These are phyloP conservation scores for Phyllachora maydis DNA, from an alignment of 2,329 filamentous ascomycete species.

Conservation along the genomic window DNA sequence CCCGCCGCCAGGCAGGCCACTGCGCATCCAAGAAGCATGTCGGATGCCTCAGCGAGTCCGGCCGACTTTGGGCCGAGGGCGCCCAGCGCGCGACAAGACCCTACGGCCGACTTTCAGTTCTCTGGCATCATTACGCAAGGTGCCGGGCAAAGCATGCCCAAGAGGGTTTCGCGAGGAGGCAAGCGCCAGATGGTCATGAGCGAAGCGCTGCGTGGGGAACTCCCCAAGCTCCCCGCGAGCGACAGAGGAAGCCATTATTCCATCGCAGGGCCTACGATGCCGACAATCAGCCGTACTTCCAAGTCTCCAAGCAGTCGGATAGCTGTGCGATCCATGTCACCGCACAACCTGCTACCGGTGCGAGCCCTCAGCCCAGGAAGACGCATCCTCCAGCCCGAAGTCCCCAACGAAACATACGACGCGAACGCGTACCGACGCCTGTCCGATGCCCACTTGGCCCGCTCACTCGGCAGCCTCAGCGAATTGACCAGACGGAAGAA, in stretches of 20 bases:
- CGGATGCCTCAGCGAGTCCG: constrained; percentile 29
- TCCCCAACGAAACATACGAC: constrained; percentile 43
- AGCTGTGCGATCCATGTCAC: constrained; percentile 26
- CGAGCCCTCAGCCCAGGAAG: constrained; percentile 17
- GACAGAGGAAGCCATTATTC: constrained; percentile 21
- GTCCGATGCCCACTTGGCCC: constrained; percentile 49
- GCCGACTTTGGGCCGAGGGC: constrained; percentile 23
- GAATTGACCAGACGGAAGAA: constrained; percentile 37
- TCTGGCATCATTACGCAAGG: constrained; percentile 33
- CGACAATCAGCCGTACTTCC: constrained; percentile 21
- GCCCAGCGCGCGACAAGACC: constrained; percentile 13
- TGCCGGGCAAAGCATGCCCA: constrained; percentile 25
- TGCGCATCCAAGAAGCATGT: constrained; percentile 28
- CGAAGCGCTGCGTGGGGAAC: constrained; percentile 29
- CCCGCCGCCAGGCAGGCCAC: constrained; percentile 9
- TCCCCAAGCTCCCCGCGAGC: no score
- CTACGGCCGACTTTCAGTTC: constrained; percentile 38
- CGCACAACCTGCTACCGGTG: constrained; percentile 11
- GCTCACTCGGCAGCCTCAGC: constrained; percentile 41
- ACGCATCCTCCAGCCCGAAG: constrained; percentile 34
- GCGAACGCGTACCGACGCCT: constrained; percentile 52
- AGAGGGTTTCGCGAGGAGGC: constrained; percentile 26
- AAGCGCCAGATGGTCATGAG: constrained; percentile 18
- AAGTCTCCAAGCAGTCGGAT: constrained; percentile 31
- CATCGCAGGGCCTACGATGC: constrained; percentile 10